These are phyloP conservation scores for Centaurea solstitialis DNA, from an alignment of 129 eudicot species.

Conservation along the genomic window DNA sequence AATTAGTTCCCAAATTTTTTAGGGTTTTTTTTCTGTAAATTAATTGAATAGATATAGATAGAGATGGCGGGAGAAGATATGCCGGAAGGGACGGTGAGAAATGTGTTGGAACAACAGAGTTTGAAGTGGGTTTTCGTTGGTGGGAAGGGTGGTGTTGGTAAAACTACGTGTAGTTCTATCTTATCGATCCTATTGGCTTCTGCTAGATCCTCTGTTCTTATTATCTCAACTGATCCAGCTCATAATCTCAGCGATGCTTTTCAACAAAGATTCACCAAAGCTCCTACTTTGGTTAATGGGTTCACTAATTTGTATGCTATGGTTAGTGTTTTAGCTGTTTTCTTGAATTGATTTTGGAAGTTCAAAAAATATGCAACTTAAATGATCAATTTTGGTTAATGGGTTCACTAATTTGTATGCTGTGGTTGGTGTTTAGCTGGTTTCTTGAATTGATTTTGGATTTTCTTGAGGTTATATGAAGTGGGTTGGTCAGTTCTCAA, in stretches of 20 bases:
- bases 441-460: background rate
- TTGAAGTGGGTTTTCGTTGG: slow-evolving; percentile 97
- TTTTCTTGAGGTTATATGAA: background rate
- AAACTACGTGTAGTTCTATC: slow-evolving; percentile 95
- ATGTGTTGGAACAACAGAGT: slow-evolving; percentile 70
- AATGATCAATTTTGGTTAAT: slow-evolving; percentile 46
- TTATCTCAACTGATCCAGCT: slow-evolving; percentile 97
- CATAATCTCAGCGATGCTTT: slow-evolving; percentile 98
- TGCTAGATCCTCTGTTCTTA: slow-evolving; percentile 83
- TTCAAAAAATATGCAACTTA: background rate
- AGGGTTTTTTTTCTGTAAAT: slow-evolving; percentile 22
- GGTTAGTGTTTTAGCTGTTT: slow-evolving; percentile 41
- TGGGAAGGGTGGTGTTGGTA: slow-evolving; percentile 98
- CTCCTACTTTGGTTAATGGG: slow-evolving; percentile 88
- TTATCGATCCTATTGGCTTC: slow-evolving; percentile 67
- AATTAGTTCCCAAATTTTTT: background rate
- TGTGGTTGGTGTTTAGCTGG: slow-evolving; percentile 50
- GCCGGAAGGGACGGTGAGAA: slow-evolving; percentile 78
- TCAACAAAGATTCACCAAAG: slow-evolving; percentile 86
- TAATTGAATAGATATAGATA: background rate
- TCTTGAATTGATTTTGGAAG: background rate
- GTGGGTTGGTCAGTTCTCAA: background rate
- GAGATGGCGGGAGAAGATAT: slow-evolving; percentile 46
- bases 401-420: slow-evolving; percentile 95
- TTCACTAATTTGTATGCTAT: slow-evolving; percentile 92